phyloP scores from a whole-genome alignment of 768 basidiomycete genomes.

The Leccinum incarnatum region DNA sequence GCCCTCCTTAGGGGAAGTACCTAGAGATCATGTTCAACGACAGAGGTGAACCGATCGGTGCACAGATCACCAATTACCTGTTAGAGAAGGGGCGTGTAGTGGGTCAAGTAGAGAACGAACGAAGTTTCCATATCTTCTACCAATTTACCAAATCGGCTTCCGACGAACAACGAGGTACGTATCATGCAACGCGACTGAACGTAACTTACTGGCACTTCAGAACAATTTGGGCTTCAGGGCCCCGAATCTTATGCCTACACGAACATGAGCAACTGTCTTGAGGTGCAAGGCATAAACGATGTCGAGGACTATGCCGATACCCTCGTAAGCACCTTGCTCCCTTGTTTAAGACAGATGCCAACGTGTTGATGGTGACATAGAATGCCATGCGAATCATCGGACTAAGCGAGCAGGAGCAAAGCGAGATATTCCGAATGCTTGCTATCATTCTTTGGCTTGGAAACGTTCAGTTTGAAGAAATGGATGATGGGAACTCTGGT shows the following conservation, averaged over 20 bases:
- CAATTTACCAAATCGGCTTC: slow-evolving; percentile 97
- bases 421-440: slow-evolving; percentile 90
- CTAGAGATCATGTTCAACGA: slow-evolving; percentile 98
- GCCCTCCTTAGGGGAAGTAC: slow-evolving; percentile 81
- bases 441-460: slow-evolving; percentile 94
- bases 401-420: slow-evolving; percentile 79
- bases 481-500: slow-evolving; percentile 83
- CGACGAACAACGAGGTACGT: slow-evolving; percentile 79
- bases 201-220: slow-evolving; percentile 41
- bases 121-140: slow-evolving; percentile 99
- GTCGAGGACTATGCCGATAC: slow-evolving; percentile 84
- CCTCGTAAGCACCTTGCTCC: slow-evolving; percentile 50
- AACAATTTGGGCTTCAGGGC: slow-evolving; percentile 92
- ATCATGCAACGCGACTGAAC: not conserved
- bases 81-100: slow-evolving; percentile 97
- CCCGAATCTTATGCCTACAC: slow-evolving; percentile 96
- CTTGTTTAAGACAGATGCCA: slow-evolving; percentile 1
- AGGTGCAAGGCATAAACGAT: slow-evolving; percentile 91
- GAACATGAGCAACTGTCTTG: slow-evolving; percentile 85
- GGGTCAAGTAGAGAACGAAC: slow-evolving; percentile 93
- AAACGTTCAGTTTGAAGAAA: slow-evolving; percentile 87
- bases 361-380: slow-evolving; percentile 35
- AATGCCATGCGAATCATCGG: slow-evolving; percentile 95
- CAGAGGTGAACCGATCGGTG: slow-evolving; percentile 91
- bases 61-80: slow-evolving; percentile 97